Evolutionary conservation across 2,329 filamentous ascomycete species (phyloP).

Genomic region (Botrytis aclada): DNA sequence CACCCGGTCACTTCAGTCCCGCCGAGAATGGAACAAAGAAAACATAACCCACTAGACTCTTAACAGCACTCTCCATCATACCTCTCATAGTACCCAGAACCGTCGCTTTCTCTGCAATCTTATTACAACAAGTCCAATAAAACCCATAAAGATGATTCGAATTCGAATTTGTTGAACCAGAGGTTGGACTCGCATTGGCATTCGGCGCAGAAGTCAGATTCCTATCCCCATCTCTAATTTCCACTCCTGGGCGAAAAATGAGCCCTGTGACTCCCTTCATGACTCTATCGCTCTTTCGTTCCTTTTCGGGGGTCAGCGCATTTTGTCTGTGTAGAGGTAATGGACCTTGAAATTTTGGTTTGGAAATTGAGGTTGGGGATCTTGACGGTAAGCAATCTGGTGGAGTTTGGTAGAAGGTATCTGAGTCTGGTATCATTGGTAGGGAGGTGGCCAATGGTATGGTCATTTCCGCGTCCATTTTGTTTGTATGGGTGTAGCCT

Average conservation of each 20-base stretch:
- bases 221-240: neutral
- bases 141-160: constrained; percentile 8
- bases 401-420: neutral
- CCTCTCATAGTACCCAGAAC: neutral
- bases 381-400: neutral
- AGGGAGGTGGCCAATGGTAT: neutral
- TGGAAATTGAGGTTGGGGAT: too few relatives aligned
- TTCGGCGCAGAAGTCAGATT: neutral
- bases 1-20: neutral
- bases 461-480: neutral
- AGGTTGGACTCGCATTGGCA: neutral
- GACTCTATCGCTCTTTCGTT: neutral
- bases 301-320: neutral
- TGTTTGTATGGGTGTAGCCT: neutral
- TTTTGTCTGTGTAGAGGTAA: neutral
- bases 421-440: neutral
- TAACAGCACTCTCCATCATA: neutral
- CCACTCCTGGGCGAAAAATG: neutral
- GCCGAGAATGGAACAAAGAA: too few relatives aligned
- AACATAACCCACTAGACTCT: neutral
- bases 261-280: neutral
- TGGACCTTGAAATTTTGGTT: neutral
- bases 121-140: constrained; percentile 7
- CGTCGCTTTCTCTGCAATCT: neutral
- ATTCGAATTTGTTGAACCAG: neutral